Evolutionary conservation across 495 filamentous ascomycete species (phyloP).

Genomic region (Penicillium longicatenatum): DNA sequence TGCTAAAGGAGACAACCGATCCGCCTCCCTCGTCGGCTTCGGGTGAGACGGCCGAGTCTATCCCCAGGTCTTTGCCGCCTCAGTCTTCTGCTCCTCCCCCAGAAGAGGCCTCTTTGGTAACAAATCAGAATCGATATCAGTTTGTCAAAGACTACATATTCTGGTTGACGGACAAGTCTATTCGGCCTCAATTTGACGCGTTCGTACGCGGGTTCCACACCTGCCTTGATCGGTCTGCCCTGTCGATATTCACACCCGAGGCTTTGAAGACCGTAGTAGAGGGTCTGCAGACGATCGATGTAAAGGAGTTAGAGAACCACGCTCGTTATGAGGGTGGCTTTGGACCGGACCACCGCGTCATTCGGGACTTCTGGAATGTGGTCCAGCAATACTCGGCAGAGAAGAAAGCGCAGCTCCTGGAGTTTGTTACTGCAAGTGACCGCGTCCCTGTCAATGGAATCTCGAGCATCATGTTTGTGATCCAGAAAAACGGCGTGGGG

Average conservation of each 20-base stretch:
- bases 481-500: slow-evolving; percentile 77
- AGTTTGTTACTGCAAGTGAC: slow-evolving; percentile 94
- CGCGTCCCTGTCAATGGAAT: slow-evolving; percentile 85
- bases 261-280: slow-evolving; percentile 78
- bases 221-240: slow-evolving; percentile 67
- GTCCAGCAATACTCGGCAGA: slow-evolving; percentile 63
- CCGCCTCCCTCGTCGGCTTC: slow-evolving; percentile 10
- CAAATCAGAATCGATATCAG: slow-evolving; percentile 70
- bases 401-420: slow-evolving; percentile 73
- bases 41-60: slow-evolving; percentile 23
- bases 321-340: slow-evolving; percentile 80
- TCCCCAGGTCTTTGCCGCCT: slow-evolving; percentile 14
- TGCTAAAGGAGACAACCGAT: slow-evolving; percentile 26
- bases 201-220: slow-evolving; percentile 81
- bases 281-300: slow-evolving; percentile 75
- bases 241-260: slow-evolving; percentile 69
- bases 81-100: slow-evolving; percentile 28
- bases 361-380: slow-evolving; percentile 82
- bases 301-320: slow-evolving; percentile 65
- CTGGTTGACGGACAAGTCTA: slow-evolving; percentile 78
- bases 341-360: slow-evolving; percentile 61
- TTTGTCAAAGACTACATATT: slow-evolving; percentile 88
- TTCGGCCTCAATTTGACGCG: slow-evolving; percentile 75
- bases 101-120: slow-evolving; percentile 58
- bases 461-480: slow-evolving; percentile 74